Percentiles rank a stretch among this genome's conserved stretches.
Conservation (phyloP, 768 basidiomycete species). For the Amanita thiersii region DNA sequence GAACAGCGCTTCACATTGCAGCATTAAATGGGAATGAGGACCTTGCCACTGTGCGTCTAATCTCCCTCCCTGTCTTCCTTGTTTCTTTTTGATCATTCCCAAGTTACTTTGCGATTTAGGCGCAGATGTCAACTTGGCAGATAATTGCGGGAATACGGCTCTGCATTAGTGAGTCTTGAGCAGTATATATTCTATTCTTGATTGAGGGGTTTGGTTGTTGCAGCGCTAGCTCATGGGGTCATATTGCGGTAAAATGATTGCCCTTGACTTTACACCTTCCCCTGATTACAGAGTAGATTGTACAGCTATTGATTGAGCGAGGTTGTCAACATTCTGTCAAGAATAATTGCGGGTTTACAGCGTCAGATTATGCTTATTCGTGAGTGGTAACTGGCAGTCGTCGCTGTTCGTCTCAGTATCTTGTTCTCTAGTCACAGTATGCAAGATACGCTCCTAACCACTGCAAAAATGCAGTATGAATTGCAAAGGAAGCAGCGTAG, state of each 20-base stretch:
- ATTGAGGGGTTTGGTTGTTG: conserved; percentile 8
- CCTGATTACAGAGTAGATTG: conserved; percentile 39
- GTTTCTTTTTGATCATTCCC: conserved; percentile 10
- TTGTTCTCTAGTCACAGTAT: conserved; percentile 50
- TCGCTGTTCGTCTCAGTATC: conserved; percentile 1
- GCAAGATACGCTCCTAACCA: conserved; percentile 70
- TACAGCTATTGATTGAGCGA: conserved; percentile 81
- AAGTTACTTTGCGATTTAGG: conserved; percentile 89
- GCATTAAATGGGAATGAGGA: conserved; percentile 86
- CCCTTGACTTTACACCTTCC: conserved; percentile 5
- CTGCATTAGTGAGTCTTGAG: conserved; percentile 73
- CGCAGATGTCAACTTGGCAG: conserved; percentile 84
- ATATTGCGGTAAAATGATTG: conserved; percentile 63
- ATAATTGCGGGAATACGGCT: conserved; percentile 88
- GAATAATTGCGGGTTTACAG: conserved; percentile 89
- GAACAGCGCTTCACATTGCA: conserved; percentile 84
- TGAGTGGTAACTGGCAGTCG: conserved; percentile 26
- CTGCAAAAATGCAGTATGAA: conserved; percentile 73
- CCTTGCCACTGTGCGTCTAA: conserved; percentile 64
- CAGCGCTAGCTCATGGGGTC: conserved; percentile 86
- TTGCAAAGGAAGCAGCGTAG: conserved; percentile 70
- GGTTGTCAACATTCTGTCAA: conserved; percentile 78
- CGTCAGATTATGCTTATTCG: conserved; percentile 91
- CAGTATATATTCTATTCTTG: conserved; percentile 4
- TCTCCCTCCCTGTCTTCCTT: conserved; percentile 1